Percentiles rank a stretch among this genome's conserved stretches.
Evolutionary conservation across 129 eudicot genomes (phyloP).

Genomic region (Flaveria trinervia): DNA sequence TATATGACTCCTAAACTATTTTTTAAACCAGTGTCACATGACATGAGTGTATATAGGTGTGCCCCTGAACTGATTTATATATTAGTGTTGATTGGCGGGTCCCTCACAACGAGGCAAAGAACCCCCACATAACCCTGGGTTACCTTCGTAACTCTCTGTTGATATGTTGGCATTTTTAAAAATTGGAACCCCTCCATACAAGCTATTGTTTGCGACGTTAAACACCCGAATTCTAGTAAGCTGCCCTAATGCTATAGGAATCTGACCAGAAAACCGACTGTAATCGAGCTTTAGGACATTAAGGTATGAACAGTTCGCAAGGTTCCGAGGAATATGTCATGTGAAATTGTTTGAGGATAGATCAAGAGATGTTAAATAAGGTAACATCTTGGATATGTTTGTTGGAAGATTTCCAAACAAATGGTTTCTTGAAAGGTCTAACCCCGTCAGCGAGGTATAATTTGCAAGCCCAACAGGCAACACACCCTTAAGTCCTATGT

Average conservation of each 20-base stretch:
- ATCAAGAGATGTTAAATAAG: slow-evolving; percentile 52
- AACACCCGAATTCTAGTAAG: slow-evolving; percentile 20
- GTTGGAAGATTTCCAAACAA: slow-evolving; percentile 51
- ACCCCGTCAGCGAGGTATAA: slow-evolving; percentile 53
- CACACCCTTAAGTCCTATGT: slow-evolving; percentile 53
- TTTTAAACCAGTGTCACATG: too few species aligned
- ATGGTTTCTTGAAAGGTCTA: slow-evolving; percentile 63
- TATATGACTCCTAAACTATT: too few species aligned
- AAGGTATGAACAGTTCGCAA: slow-evolving; percentile 57
- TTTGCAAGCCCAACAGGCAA: slow-evolving; percentile 51
- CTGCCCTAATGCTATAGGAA: slow-evolving; percentile 43
- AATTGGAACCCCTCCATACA: slow-evolving; percentile 60
- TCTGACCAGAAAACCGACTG: slow-evolving; percentile 56
- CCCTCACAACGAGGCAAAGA: slow-evolving; percentile 48
- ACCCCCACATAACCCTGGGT: slow-evolving; percentile 71
- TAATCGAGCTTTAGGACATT: slow-evolving; percentile 52
- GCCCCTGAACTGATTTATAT: neutral
- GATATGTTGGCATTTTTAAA: slow-evolving; percentile 30
- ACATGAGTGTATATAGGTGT: neutral
- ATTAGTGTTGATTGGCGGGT: neutral
- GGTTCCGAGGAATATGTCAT: slow-evolving; percentile 50
- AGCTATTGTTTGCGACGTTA: slow-evolving; percentile 56
- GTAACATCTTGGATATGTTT: slow-evolving; percentile 42
- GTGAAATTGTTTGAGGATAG: slow-evolving; percentile 66
- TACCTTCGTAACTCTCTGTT: slow-evolving; percentile 48